Evolutionary conservation across 257 asterid species (phyloP), one percentile per base, ranked within the genome.

Genomic region (Misopates orontium): DNA sequence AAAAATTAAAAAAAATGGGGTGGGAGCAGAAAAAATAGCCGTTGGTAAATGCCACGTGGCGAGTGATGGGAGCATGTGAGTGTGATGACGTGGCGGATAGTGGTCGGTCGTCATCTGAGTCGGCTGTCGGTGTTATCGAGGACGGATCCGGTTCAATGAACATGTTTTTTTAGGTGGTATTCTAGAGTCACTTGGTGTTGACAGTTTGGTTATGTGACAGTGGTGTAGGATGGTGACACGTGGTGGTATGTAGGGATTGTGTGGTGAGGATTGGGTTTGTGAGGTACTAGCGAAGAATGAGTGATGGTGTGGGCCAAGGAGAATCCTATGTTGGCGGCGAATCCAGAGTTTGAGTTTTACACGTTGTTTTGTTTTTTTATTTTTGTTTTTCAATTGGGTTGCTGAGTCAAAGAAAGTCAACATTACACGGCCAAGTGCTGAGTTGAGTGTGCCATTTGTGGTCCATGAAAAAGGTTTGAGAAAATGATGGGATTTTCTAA

Each of bases 21-120:
- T 17, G 64, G 61, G 40, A 9, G 22, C 22, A 15, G 54, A 13
- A 61, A 44, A 61, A 42, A 13, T 61, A 61, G 66, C 66, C 66
- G 66, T 61, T 61, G 53, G 40, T 8, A 13, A 21, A 12, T 20
- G 36, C 4, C 58, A 60, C 66, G 66, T 60, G 66, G 24, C 32
- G 10, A 14, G 20, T 0, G n/a, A 20, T 8, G 52, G 20, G 52
- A 8, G 66, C 54, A 28, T 15, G 7, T 7, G 11, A 42, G 1
- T 40, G 0, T 13, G 51, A 7, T 60, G 66, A 60, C 66, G 66
- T 60, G 66, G 52, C 17, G 0, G 66, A 41, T n/a, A 16, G 19
- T 5, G 47, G 65, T 40, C 56, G 36, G n/a, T 18, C 36, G 6
- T 6, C 36, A 6, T 28, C 36, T 11, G 19, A 12, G 66, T 61